Evolutionary conservation across 2,329 filamentous ascomycete genomes (phyloP), one percentile per base, ranked within the genome.

Genomic region (Trichoderma sp.): DNA sequence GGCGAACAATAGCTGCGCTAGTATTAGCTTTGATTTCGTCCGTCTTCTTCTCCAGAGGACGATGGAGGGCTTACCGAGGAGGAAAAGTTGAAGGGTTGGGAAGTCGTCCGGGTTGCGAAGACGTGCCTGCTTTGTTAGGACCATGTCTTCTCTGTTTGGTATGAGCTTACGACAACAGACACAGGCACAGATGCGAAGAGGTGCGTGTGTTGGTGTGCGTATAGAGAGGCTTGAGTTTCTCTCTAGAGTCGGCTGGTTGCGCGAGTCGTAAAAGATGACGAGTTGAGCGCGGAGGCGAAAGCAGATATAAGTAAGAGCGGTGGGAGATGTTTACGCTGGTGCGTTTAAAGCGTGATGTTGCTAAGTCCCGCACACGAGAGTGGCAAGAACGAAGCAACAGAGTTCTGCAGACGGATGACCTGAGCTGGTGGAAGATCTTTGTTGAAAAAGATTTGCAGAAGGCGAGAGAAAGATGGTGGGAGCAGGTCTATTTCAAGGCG

Each of bases 41-140:
- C 11, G 6, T 5, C 26, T 51, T n/a, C 11, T 43, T 24, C 46
- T 5, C n/a, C 24, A 49, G 6, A 43, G 8, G 16, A 24, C 2
- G 46, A 49, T 4, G 1, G 18, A 5, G 16, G 18, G 82, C 89
- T 76, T 83, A 96, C 93, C 92, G 73, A 97, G 86, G 21, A 97
- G 81, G 74, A 95, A 94, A 30, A 97, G 88, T 79, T 97, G 94
- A 28, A 89, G 81, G 8, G 91, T 88, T 4, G 94, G 94, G 76
- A 97, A 97, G 75, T 88, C 88, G 81, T 93, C 86, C 73, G 88
- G 85, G 80, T 91, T 85, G 81, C 85, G 86, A 77, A 80, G 81
- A 72, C 79, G 80, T 80, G 78, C 81, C 79, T 83, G 82, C 73
- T 78, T 82, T 71, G 83, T 83, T 79, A 85, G 82, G 80, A 81